phyloP scores from a whole-genome alignment of 2,329 filamentous ascomycete species.

The Fusarium xyrophilum region DNA sequence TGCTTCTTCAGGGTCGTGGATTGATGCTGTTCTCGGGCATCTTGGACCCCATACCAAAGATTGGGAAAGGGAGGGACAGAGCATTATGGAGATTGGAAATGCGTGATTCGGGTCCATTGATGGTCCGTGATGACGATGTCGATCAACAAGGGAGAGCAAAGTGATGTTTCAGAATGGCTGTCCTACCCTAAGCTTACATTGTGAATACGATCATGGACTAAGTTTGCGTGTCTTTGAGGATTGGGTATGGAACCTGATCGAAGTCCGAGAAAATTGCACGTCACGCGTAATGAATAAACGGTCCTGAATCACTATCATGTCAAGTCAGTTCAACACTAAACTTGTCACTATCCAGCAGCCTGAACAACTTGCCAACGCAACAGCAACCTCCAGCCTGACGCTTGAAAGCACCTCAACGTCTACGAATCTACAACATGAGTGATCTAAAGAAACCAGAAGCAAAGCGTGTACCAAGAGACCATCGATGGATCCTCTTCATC shows the following conservation, averaged over 20 bases:
- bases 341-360: fast-evolving
- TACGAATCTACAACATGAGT: background rate
- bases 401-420: fast-evolving
- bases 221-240: too few relatives aligned
- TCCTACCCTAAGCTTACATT: background rate
- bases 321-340: background rate
- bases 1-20: background rate
- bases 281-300: background rate
- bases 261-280: background rate
- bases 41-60: background rate
- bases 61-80: background rate
- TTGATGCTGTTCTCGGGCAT: background rate
- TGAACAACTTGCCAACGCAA: background rate
- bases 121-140: background rate
- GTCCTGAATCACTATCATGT: constrained; percentile 19
- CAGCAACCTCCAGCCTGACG: fast-evolving
- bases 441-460: background rate
- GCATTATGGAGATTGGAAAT: background rate
- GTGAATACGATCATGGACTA: fast-evolving
- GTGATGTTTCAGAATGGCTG: background rate
- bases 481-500: constrained; percentile 30
- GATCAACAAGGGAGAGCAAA: background rate
- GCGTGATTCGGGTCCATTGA: background rate
- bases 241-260: background rate
- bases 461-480: constrained; percentile 1